A percentile compares a stretch with the other conserved stretches of the same genome.
Evolutionary conservation across 2,329 filamentous ascomycete species (phyloP).

Genomic region (Podosphaera xanthii): DNA sequence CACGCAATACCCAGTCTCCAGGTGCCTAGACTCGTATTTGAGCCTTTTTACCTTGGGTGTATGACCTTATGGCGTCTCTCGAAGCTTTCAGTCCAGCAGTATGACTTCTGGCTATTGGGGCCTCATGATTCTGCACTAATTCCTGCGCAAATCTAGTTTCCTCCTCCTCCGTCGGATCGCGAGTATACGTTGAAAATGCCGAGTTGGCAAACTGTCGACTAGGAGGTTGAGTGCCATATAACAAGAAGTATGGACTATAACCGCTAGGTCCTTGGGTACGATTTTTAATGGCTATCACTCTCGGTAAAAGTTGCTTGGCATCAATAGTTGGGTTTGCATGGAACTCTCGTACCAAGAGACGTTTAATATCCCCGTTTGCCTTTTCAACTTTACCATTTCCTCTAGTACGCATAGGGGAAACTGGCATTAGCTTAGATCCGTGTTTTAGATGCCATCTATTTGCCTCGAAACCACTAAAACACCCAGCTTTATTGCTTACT

Average conservation of each 20-base stretch:
- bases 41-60: background rate
- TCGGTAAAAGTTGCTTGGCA: background rate
- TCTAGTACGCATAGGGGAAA: background rate
- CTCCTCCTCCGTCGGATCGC: background rate
- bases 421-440: background rate
- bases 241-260: background rate
- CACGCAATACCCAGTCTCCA: no score
- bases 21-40: background rate
- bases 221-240: constrained; percentile 1
- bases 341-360: background rate
- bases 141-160: background rate
- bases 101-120: background rate
- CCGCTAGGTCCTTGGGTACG: background rate
- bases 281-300: background rate
- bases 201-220: background rate
- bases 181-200: background rate
- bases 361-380: background rate
- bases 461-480: background rate
- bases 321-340: background rate
- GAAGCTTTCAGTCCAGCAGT: background rate
- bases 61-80: background rate
- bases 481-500: background rate
- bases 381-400: background rate
- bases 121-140: background rate
- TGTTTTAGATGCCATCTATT: background rate